Evolutionary conservation across 2,329 filamentous ascomycete species (phyloP).

Genomic region (Beauveria sp.): DNA sequence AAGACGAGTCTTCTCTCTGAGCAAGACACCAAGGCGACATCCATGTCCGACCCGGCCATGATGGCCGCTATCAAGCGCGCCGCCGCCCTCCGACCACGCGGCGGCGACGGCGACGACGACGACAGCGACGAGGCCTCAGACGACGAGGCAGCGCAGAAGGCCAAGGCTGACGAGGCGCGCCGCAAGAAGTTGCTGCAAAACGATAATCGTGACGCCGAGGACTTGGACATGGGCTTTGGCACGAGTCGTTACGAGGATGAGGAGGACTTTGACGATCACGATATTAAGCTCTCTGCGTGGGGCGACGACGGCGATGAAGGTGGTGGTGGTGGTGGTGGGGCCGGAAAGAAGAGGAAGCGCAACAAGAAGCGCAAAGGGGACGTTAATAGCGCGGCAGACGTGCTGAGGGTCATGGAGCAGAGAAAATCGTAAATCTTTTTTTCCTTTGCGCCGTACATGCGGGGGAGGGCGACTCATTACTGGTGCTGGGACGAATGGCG

Average conservation of each 20-base stretch:
- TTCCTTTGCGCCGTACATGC: background rate
- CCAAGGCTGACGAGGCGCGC: conserved; percentile 55
- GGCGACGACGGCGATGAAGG: conserved; percentile 38
- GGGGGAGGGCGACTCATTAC: too few species aligned
- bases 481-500: background rate
- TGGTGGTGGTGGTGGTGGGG: conserved; percentile 33
- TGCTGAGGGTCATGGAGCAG: conserved; percentile 68
- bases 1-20: conserved; percentile 48
- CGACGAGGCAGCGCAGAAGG: conserved; percentile 28
- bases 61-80: conserved; percentile 82
- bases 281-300: conserved; percentile 63
- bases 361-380: conserved; percentile 74
- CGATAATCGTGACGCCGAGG: conserved; percentile 73
- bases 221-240: conserved; percentile 93
- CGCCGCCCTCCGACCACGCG: conserved; percentile 50
- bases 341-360: conserved; percentile 57
- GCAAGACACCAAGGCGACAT: conserved; percentile 42
- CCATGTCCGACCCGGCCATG: conserved; percentile 67
- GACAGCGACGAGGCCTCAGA: conserved; percentile 27
- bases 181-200: conserved; percentile 66
- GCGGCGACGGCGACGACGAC: conserved; percentile 27
- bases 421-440: conserved; percentile 31
- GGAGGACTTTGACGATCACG: conserved; percentile 66
- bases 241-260: conserved; percentile 81
- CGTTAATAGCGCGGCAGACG: conserved; percentile 70